A percentile compares a stretch with the other conserved stretches of the same genome.
phyloP scores from a whole-genome alignment of 768 basidiomycete species.

The Suillus weaverae region DNA sequence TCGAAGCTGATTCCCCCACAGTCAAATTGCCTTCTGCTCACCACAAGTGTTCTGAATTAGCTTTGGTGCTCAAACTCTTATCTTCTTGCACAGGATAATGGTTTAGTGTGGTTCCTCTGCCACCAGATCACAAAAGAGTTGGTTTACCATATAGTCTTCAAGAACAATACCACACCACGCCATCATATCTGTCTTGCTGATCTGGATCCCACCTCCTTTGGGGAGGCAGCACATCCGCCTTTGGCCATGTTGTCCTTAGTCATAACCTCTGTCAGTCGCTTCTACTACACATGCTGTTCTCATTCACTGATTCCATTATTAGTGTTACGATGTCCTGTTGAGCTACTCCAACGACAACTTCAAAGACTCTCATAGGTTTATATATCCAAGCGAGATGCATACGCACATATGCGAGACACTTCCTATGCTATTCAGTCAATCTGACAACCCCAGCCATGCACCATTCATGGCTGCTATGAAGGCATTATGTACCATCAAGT shows the following conservation, averaged over 20 bases:
- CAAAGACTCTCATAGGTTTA: too few relatives aligned
- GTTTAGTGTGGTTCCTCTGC: not conserved
- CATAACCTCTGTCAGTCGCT: too few relatives aligned
- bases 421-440: not conserved
- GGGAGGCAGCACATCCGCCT: not conserved
- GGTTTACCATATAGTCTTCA: not conserved
- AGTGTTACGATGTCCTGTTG: too few relatives aligned
- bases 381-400: too few relatives aligned
- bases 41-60: not conserved
- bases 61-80: not conserved
- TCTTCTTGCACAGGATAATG: not conserved
- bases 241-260: too few relatives aligned
- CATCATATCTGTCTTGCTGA: not conserved
- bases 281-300: too few relatives aligned
- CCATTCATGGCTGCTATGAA: not conserved
- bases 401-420: too few relatives aligned
- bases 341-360: too few relatives aligned
- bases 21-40: not conserved
- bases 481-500: not conserved
- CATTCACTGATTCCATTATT: too few relatives aligned
- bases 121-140: not conserved
- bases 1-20: not conserved
- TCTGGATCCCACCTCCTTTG: not conserved
- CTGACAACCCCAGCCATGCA: not conserved
- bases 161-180: not conserved